Percentiles rank a stretch among this genome's conserved stretches.
Evolutionary conservation across 1,139 yeast genomes (phyloP).

Genomic region (Kluyveromyces sp.): DNA sequence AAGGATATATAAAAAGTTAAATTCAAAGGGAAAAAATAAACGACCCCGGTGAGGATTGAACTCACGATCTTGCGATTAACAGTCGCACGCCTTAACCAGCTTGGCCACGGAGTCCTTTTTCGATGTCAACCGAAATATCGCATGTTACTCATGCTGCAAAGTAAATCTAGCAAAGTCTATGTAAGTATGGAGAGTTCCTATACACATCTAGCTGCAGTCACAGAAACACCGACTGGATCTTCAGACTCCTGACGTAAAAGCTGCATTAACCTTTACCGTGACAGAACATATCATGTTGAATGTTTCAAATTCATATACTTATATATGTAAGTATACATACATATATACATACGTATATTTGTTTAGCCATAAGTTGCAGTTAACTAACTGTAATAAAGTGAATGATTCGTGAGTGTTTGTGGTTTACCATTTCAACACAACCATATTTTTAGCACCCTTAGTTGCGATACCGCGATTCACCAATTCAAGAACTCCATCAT

Average conservation of each 20-base stretch:
- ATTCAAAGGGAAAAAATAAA: neutral
- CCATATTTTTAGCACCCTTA: constrained; percentile 37
- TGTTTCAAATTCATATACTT: neutral
- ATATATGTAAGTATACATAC: neutral
- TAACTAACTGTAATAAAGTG: no score
- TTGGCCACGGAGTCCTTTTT: constrained; percentile 15
- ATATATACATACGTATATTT: no score
- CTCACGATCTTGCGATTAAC: constrained; percentile 18
- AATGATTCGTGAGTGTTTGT: neutral
- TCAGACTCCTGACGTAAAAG: no score
- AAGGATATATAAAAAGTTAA: neutral
- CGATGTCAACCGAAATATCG: neutral
- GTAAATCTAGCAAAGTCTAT: neutral
- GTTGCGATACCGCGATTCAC: constrained; percentile 47
- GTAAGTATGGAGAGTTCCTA: neutral
- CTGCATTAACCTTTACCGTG: no score
- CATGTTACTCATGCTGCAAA: neutral
- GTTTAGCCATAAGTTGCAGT: no score
- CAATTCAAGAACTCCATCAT: constrained; percentile 43
- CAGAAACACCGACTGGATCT: no score
- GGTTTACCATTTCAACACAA: constrained; percentile 27
- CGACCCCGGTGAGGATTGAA: constrained; percentile 15
- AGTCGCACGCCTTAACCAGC: constrained; percentile 19
- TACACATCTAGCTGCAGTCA: neutral
- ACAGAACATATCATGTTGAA: neutral